Evolutionary conservation across 345 rosid genomes (phyloP).

Genomic region (Gynandropsis gynandra): DNA sequence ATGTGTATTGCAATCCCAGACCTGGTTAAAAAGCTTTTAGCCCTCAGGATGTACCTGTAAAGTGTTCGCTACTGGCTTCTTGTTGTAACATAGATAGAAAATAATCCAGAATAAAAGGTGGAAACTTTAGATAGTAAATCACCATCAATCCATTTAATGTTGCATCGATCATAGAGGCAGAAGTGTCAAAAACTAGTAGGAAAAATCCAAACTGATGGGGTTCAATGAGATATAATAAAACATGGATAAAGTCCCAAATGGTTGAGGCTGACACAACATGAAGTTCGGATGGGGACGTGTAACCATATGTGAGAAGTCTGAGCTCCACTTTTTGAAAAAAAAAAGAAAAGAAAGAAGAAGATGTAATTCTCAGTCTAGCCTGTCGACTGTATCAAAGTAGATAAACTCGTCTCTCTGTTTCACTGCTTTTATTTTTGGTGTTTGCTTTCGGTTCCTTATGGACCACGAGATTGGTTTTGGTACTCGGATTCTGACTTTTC

Average conservation of each 20-base stretch:
- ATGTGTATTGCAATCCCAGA: constrained; percentile 20
- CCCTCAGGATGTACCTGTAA: constrained; percentile 3
- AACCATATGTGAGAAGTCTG: background rate
- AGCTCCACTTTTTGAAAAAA: constrained; percentile 1
- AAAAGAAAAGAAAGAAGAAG: background rate
- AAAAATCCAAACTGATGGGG: background rate
- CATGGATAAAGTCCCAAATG: constrained; percentile 22
- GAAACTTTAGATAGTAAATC: background rate
- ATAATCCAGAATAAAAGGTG: background rate
- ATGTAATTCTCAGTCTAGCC: background rate
- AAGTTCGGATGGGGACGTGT: constrained; percentile 12
- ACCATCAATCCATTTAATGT: background rate
- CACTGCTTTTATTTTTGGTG: too few species aligned
- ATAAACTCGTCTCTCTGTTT: too few species aligned
- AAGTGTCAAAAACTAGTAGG: too few species aligned
- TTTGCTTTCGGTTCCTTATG: too few species aligned
- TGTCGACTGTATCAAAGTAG: too few species aligned
- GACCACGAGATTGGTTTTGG: too few species aligned
- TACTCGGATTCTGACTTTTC: too few species aligned
- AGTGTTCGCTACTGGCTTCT: background rate
- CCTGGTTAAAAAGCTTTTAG: constrained; percentile 12
- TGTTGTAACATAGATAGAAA: constrained; percentile 18
- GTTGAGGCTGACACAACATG: constrained; percentile 9
- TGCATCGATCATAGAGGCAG: too few species aligned
- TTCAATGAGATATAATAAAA: background rate